Percentiles rank a stretch among this genome's conserved stretches.
phyloP scores from a whole-genome alignment of 1,284 basidiomycete genomes.

The Rugosomyces carneus region DNA sequence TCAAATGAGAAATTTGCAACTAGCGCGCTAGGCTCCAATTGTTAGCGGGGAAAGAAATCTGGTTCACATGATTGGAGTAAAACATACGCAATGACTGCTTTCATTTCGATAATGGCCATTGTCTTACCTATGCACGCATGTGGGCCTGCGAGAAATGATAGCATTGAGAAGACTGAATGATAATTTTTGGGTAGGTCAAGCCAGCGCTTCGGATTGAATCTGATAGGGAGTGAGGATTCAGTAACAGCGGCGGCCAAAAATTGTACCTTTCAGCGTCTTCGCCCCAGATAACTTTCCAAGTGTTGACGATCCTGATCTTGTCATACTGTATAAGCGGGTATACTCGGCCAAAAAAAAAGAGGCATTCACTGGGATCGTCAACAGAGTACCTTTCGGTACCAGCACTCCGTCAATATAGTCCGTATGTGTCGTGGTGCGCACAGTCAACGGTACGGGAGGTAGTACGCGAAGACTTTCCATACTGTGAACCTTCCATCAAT shows the following conservation, averaged over 20 bases:
- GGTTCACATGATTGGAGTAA: not conserved
- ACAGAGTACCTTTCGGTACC: constrained; percentile 41
- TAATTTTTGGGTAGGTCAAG: constrained; percentile 32
- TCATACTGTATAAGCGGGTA: constrained; percentile 12
- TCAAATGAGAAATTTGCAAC: constrained; percentile 38
- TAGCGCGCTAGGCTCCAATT: constrained; percentile 23
- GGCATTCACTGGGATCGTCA: constrained; percentile 37
- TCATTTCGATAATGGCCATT: constrained; percentile 50
- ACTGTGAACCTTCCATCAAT: not conserved
- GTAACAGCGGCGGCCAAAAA: not conserved
- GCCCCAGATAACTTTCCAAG: constrained; percentile 40
- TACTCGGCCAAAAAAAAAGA: constrained; percentile 4
- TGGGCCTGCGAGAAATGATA: constrained; percentile 42
- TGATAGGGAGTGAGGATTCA: constrained; percentile 13
- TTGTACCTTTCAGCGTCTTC: constrained; percentile 38
- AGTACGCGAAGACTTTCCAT: constrained; percentile 30
- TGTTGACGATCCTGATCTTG: constrained; percentile 45
- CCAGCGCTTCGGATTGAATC: constrained; percentile 40
- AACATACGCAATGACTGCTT: constrained; percentile 38
- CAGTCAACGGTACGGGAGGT: constrained; percentile 42
- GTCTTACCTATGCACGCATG: constrained; percentile 46
- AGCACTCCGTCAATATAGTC: constrained; percentile 39
- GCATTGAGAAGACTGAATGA: constrained; percentile 30
- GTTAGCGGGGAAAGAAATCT: not conserved
- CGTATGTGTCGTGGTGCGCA: constrained; percentile 35